These are phyloP conservation scores for Tricholoma sp. DNA, from an alignment of 768 basidiomycete species.

Conservation along the genomic window DNA sequence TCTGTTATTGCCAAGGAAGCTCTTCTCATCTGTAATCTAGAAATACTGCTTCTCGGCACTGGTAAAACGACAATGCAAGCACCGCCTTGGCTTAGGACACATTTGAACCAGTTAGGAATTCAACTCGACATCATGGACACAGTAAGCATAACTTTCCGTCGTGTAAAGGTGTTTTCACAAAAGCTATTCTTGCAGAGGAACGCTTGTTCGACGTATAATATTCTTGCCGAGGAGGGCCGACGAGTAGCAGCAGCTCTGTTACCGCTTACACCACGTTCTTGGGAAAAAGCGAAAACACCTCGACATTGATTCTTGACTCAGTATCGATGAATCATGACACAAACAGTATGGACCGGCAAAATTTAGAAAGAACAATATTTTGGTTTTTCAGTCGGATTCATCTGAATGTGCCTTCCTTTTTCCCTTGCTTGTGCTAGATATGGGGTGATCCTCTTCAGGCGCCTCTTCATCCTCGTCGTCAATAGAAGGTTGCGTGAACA, in stretches of 20 bases:
- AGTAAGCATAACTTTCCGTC: conserved; percentile 34
- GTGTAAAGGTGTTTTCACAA: neutral
- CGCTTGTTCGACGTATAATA: conserved; percentile 93
- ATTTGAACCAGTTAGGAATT: conserved; percentile 74
- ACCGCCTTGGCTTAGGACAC: conserved; percentile 59
- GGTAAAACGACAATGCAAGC: conserved; percentile 67
- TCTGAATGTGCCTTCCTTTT: conserved; percentile 53
- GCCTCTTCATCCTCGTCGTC: conserved; percentile 58
- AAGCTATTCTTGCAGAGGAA: conserved; percentile 56
- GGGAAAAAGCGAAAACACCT: conserved; percentile 35
- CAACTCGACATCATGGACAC: conserved; percentile 89
- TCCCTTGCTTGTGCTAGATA: conserved; percentile 44
- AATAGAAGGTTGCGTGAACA: conserved; percentile 52
- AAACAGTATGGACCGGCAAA: neutral
- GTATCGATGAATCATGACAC: neutral
- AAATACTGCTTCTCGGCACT: conserved; percentile 88
- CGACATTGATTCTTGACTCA: neutral
- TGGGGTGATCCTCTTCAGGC: conserved; percentile 15
- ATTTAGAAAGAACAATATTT: neutral
- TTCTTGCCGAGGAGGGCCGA: conserved; percentile 89
- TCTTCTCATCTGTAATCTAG: conserved; percentile 32
- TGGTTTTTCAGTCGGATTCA: conserved; percentile 10
- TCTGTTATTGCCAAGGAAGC: neutral
- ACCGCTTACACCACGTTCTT: conserved; percentile 52
- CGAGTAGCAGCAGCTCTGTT: conserved; percentile 89